Percentiles rank a stretch among this genome's conserved stretches.
phyloP scores from a whole-genome alignment of 2,329 filamentous ascomycete species.

The Dryadomyces quercus-mongolicae region DNA sequence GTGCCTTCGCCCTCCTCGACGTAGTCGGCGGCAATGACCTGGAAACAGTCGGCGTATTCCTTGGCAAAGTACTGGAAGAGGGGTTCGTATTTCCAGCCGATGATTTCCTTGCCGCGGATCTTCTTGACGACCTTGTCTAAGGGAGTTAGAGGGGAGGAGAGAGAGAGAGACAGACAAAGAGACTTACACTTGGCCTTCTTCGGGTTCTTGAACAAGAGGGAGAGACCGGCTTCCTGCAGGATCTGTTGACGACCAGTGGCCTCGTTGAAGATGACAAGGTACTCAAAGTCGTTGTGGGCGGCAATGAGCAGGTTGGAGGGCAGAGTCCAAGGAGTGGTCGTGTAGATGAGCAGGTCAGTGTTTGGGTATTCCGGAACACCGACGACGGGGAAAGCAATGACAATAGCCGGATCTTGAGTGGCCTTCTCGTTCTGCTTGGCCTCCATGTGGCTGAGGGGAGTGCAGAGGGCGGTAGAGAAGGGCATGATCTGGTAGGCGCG shows the following conservation, averaged over 20 bases:
- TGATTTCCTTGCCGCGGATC: conserved; percentile 71
- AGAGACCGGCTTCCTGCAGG: conserved; percentile 67
- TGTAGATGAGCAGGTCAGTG: conserved; percentile 73
- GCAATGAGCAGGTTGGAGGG: conserved; percentile 66
- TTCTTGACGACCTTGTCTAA: conserved; percentile 61
- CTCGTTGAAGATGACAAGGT: conserved; percentile 75
- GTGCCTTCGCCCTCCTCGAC: conserved; percentile 85
- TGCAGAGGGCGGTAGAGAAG: conserved; percentile 83
- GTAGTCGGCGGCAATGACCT: conserved; percentile 70
- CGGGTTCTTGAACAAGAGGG: conserved; percentile 81
- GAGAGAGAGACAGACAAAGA: not conserved
- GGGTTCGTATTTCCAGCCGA: conserved; percentile 80
- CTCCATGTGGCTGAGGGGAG: conserved; percentile 86
- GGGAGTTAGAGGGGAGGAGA: not conserved
- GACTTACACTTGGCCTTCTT: conserved; percentile 72
- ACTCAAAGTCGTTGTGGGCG: conserved; percentile 66
- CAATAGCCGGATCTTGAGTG: conserved; percentile 78
- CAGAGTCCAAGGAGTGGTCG: conserved; percentile 71
- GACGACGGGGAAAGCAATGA: conserved; percentile 75
- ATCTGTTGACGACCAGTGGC: conserved; percentile 74
- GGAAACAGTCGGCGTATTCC: conserved; percentile 77
- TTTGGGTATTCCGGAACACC: conserved; percentile 67
- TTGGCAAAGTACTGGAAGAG: conserved; percentile 85
- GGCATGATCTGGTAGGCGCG: conserved; percentile 89
- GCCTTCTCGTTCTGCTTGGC: conserved; percentile 92